Conservation (phyloP, 1,284 basidiomycete species). For the Trichosporon ovoides region DNA sequence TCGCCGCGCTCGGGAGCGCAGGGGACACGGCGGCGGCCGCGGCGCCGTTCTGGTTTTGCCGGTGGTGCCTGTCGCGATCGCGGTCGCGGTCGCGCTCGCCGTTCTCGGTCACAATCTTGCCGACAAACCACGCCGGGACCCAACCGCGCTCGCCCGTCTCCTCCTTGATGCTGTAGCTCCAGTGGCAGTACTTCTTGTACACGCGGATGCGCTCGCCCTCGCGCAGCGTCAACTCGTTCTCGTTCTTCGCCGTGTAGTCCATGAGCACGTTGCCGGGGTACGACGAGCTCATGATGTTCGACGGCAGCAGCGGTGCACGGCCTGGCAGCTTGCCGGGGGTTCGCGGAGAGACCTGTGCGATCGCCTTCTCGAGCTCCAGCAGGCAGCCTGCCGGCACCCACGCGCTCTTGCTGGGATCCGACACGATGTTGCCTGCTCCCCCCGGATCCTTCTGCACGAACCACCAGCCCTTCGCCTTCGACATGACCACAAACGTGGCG, state of each 20-base stretch:
- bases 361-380: constrained; percentile 77
- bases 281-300: constrained; percentile 84
- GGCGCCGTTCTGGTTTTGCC: neutral
- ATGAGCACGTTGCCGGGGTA: constrained; percentile 91
- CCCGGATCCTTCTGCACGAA: constrained; percentile 90
- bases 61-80: neutral
- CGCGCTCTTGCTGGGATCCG: constrained; percentile 68
- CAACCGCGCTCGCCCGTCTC: constrained; percentile 81
- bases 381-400: constrained; percentile 84
- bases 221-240: constrained; percentile 76
- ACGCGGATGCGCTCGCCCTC: constrained; percentile 85
- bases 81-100: neutral
- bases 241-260: constrained; percentile 86
- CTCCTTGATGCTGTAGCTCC: constrained; percentile 86
- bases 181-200: constrained; percentile 96
- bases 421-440: constrained; percentile 71
- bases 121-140: constrained; percentile 61
- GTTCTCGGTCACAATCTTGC: constrained; percentile 25
- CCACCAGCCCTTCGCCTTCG: constrained; percentile 97
- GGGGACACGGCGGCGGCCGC: neutral
- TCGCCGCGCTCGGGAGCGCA: neutral
- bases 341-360: constrained; percentile 28
- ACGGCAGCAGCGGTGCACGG: constrained; percentile 65
- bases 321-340: constrained; percentile 22
- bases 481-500: constrained; percentile 88